Percentiles rank a stretch among this genome's conserved stretches.
phyloP scores from a whole-genome alignment of 1,284 basidiomycete genomes.

The Melampsora medusae region DNA sequence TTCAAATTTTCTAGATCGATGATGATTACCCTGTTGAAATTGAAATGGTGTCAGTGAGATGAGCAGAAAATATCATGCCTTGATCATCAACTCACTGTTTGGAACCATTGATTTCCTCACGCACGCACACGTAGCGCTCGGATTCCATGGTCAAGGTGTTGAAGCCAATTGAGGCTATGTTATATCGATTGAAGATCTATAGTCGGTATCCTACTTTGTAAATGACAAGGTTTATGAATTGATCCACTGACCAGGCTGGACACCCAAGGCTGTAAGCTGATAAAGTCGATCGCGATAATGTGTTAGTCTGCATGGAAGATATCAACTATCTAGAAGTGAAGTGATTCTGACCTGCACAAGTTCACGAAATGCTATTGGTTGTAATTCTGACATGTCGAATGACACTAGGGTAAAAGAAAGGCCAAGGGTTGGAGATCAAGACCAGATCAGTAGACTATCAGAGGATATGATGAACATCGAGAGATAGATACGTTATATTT shows the following conservation, averaged over 20 bases:
- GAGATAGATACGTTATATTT: no score
- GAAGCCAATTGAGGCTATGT: slow-evolving; percentile 82
- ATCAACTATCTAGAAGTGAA: neutral
- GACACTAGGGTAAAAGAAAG: neutral
- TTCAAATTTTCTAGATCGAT: slow-evolving; percentile 93
- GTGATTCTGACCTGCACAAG: slow-evolving; percentile 56
- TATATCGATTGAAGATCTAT: neutral
- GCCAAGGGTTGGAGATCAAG: neutral
- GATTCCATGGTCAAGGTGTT: slow-evolving; percentile 94
- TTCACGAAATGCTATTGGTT: slow-evolving; percentile 56
- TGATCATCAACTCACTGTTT: slow-evolving; percentile 63
- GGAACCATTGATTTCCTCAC: slow-evolving; percentile 82
- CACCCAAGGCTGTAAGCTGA: slow-evolving; percentile 90
- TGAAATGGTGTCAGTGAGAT: neutral
- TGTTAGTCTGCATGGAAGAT: neutral
- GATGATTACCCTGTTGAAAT: slow-evolving; percentile 68
- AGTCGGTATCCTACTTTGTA: neutral
- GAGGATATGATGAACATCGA: no score
- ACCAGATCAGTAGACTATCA: neutral
- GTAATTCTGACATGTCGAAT: slow-evolving; percentile 37
- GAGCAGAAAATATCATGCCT: neutral
- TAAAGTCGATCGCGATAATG: slow-evolving; percentile 1
- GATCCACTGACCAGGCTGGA: slow-evolving; percentile 66
- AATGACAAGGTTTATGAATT: neutral
- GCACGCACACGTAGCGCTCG: slow-evolving; percentile 92